These are phyloP conservation scores for Narthecium ossifragum DNA, from an alignment of 106 monocot species.

Conservation along the genomic window DNA sequence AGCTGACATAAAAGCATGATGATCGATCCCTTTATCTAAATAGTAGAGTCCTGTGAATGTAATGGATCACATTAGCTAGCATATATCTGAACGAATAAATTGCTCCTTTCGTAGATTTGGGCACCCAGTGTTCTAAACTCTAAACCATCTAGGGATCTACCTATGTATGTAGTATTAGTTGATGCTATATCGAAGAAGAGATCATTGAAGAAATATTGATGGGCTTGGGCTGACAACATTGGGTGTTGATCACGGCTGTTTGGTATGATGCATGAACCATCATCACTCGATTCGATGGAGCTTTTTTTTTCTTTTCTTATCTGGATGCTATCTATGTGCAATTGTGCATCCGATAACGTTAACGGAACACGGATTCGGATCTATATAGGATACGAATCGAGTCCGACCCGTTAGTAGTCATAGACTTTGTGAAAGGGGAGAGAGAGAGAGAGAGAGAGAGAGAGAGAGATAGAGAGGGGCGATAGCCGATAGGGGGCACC, in stretches of 20 bases:
- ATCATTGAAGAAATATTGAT: too few relatives aligned
- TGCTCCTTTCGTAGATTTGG: too few relatives aligned
- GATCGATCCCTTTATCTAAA: too few relatives aligned
- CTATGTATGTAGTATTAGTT: background rate
- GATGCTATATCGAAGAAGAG: background rate
- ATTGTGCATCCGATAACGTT: background rate
- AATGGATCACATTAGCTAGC: background rate
- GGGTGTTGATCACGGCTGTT: too few relatives aligned
- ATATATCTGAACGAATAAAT: background rate
- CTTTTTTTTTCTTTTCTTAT: background rate
- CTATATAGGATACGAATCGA: background rate
- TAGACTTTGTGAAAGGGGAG: background rate
- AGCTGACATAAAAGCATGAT: background rate
- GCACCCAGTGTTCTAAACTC: background rate
- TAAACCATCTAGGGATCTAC: too few relatives aligned
- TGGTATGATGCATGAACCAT: too few relatives aligned
- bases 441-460: constrained; percentile 2
- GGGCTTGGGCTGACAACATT: too few relatives aligned
- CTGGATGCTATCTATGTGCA: background rate
- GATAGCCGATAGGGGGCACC: too few relatives aligned
- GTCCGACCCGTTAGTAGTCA: background rate
- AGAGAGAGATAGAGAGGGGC: background rate
- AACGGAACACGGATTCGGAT: background rate
- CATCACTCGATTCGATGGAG: background rate
- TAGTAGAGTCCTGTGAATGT: too few relatives aligned